Conservation (phyloP, 352 stramenopile species). For the Phytopythium kandeliae region DNA sequence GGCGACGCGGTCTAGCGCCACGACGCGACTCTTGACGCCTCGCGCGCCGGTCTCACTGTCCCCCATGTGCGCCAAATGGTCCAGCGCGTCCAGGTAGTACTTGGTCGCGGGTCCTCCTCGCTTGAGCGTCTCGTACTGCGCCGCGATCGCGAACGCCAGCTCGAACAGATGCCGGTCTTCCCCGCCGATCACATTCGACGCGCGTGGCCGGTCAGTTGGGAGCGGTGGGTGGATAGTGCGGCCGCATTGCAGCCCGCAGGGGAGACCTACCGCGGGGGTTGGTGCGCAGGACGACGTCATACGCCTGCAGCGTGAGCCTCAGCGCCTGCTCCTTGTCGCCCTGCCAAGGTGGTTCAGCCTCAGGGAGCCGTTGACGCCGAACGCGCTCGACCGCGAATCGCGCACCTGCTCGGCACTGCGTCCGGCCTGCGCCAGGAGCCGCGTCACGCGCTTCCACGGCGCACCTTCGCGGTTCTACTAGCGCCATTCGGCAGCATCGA, state of each 20-base stretch:
- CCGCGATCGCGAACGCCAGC: constrained; percentile 66
- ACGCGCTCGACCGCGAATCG: background rate
- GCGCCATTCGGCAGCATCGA: background rate
- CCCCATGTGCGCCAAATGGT: constrained; percentile 32
- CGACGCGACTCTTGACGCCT: constrained; percentile 39
- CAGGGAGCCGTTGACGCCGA: background rate
- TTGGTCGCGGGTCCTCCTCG: constrained; percentile 34
- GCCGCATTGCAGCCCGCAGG: background rate
- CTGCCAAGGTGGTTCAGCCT: background rate
- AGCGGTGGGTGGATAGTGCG: too few species aligned
- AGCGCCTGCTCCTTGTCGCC: constrained; percentile 49
- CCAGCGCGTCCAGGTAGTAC: constrained; percentile 69
- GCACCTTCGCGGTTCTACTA: constrained; percentile 52
- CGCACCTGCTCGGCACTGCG: constrained; percentile 39
- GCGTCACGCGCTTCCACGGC: constrained; percentile 46
- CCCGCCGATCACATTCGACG: background rate
- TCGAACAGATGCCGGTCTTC: constrained; percentile 77
- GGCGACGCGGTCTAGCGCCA: constrained; percentile 72
- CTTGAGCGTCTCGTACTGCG: constrained; percentile 60
- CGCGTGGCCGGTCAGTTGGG: too few species aligned
- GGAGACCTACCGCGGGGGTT: constrained; percentile 49
- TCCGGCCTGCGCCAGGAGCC: constrained; percentile 41
- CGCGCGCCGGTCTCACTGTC: constrained; percentile 11
- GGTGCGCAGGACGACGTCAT: constrained; percentile 54
- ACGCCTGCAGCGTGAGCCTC: constrained; percentile 61